phyloP scores from a whole-genome alignment of 768 basidiomycete species.

The Boletus rubescentipes region DNA sequence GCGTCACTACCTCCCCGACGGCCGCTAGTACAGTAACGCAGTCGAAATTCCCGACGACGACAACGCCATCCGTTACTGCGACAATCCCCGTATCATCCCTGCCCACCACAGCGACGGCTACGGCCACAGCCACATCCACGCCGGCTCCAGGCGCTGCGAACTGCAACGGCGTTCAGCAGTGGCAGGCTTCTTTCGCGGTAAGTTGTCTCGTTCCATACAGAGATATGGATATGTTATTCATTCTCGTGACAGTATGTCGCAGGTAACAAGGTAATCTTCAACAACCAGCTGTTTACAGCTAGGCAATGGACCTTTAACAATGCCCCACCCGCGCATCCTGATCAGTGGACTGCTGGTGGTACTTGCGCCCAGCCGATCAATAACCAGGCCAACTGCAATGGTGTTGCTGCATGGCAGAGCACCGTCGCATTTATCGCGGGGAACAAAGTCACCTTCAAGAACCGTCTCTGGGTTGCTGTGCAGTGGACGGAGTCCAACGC shows the following conservation, averaged over 20 bases:
- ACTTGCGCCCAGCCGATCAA: slow-evolving; percentile 20
- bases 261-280: slow-evolving; percentile 23
- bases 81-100: too few species aligned
- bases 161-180: slow-evolving; percentile 21
- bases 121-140: not conserved
- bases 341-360: slow-evolving; percentile 15
- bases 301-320: slow-evolving; percentile 29
- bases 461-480: slow-evolving; percentile 21
- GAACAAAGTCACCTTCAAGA: slow-evolving; percentile 12
- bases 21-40: too few species aligned
- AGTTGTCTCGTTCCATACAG: rapidly evolving
- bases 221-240: not conserved
- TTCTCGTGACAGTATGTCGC: slow-evolving; percentile 19
- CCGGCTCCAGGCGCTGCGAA: not conserved
- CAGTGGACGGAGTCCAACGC: slow-evolving; percentile 23
- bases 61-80: not conserved
- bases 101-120: too few species aligned
- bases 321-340: slow-evolving; percentile 10
- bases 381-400: slow-evolving; percentile 24
- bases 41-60: too few species aligned
- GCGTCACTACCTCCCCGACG: too few species aligned
- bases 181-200: slow-evolving; percentile 26
- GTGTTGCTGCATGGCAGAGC: slow-evolving; percentile 20
- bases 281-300: slow-evolving; percentile 22
- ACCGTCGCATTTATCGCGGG: slow-evolving; percentile 19